Evolutionary conservation across 345 rosid species (phyloP).

Genomic region (Aquilaria sinensis): DNA sequence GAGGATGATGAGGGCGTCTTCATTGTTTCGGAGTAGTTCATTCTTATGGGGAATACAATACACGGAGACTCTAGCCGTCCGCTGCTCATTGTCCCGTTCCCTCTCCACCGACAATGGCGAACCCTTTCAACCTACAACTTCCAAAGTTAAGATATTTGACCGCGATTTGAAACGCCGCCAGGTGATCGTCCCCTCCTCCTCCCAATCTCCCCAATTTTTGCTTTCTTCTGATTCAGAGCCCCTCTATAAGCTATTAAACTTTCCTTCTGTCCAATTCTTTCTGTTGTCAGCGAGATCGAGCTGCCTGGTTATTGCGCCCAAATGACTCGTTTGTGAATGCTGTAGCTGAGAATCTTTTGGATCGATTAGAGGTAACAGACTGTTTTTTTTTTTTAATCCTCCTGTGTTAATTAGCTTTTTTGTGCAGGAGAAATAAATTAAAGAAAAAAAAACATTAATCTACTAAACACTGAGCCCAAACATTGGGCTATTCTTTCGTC

Average conservation of each 20-base stretch:
- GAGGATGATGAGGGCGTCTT: slow-evolving; percentile 11
- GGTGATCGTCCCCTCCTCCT: slow-evolving; percentile 25
- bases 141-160: slow-evolving; percentile 69
- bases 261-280: slow-evolving; percentile 12
- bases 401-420: not conserved
- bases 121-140: slow-evolving; percentile 20
- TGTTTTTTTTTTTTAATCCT: not conserved
- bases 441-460: not conserved
- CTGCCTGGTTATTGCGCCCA: slow-evolving; percentile 79
- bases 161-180: slow-evolving; percentile 87
- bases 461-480: not conserved
- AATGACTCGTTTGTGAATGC: slow-evolving; percentile 68
- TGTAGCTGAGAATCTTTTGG: slow-evolving; percentile 85
- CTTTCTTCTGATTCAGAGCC: not conserved
- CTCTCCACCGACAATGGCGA: slow-evolving; percentile 38
- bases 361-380: slow-evolving; percentile 71
- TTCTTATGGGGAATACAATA: slow-evolving; percentile 1
- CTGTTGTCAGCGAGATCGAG: slow-evolving; percentile 82
- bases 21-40: slow-evolving; percentile 12
- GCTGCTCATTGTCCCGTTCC: slow-evolving; percentile 14
- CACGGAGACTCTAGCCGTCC: not conserved
- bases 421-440: not conserved
- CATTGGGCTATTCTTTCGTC: not conserved
- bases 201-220: not conserved
- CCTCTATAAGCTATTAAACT: not conserved